These are phyloP conservation scores for Phytophthora palmivora DNA, from an alignment of 352 stramenopile species.

Conservation along the genomic window DNA sequence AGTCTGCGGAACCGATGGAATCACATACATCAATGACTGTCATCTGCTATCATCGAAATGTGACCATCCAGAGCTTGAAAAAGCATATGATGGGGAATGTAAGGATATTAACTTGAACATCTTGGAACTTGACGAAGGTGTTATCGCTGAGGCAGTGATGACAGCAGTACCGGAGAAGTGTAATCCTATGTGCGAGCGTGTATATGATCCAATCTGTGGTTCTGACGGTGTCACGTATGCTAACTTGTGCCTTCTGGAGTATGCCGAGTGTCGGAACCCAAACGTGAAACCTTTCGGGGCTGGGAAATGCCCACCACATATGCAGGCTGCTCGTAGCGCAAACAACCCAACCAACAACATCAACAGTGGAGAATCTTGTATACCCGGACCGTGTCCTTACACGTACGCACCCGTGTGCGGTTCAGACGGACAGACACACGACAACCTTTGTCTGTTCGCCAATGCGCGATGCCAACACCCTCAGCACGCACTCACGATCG, in stretches of 20 bases:
- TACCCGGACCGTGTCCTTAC: conserved; percentile 48
- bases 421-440: conserved; percentile 50
- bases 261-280: conserved; percentile 48
- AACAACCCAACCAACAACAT: conserved; percentile 10
- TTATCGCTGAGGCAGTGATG: background rate
- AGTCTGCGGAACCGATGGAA: conserved; percentile 60
- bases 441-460: conserved; percentile 49
- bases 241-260: conserved; percentile 65
- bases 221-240: conserved; percentile 71
- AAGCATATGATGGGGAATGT: conserved; percentile 46
- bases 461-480: conserved; percentile 41
- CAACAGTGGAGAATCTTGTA: conserved; percentile 33
- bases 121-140: conserved; percentile 21
- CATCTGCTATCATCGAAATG: conserved; percentile 57
- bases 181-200: conserved; percentile 51
- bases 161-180: conserved; percentile 42
- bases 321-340: conserved; percentile 24
- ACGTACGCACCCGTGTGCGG: conserved; percentile 45
- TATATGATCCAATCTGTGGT: conserved; percentile 64
- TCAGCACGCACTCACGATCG: conserved; percentile 32
- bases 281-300: conserved; percentile 41
- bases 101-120: conserved; percentile 9
- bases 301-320: conserved; percentile 48
- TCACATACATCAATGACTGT: conserved; percentile 66
- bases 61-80: conserved; percentile 49